Percentiles rank a stretch among this genome's conserved stretches.
These are phyloP conservation scores for Camellia oleifera DNA, from an alignment of 179 eudicot species.

Conservation along the genomic window DNA sequence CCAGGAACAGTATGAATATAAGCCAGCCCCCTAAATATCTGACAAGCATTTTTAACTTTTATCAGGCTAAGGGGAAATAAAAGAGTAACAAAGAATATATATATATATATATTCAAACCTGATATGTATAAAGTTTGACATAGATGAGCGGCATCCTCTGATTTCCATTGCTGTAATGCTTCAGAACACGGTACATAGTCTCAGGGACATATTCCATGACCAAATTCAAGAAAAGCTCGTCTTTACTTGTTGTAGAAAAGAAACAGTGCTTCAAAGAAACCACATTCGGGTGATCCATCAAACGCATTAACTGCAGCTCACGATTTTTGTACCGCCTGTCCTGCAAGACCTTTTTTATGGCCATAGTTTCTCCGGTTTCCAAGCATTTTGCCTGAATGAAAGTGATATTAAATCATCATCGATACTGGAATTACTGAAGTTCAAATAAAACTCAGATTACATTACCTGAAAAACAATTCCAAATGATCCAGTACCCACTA, in stretches of 20 bases:
- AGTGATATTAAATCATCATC: constrained; percentile 5
- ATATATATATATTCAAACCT: constrained; percentile 36
- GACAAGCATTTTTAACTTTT: constrained; percentile 12
- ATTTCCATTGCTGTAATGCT: constrained; percentile 70
- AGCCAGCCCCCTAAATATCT: constrained; percentile 86
- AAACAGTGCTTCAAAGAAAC: constrained; percentile 88
- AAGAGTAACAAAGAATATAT: background rate
- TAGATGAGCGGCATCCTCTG: constrained; percentile 93
- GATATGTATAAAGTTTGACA: constrained; percentile 86
- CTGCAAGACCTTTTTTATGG: constrained; percentile 91
- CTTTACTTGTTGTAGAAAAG: constrained; percentile 86
- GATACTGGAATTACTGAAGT: background rate
- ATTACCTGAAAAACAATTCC: constrained; percentile 32
- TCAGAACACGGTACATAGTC: constrained; percentile 77
- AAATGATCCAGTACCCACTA: constrained; percentile 30
- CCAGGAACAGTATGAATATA: constrained; percentile 77
- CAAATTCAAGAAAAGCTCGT: constrained; percentile 87
- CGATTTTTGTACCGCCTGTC: constrained; percentile 92
- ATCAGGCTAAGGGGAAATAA: constrained; percentile 4
- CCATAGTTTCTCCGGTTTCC: constrained; percentile 91
- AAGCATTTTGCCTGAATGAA: constrained; percentile 76
- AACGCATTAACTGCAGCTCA: constrained; percentile 87
- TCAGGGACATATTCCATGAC: constrained; percentile 98
- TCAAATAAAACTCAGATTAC: background rate
- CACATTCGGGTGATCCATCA: constrained; percentile 84